These are phyloP conservation scores for Scenedesmus sp. DNA, from an alignment of 163 green algal species.

Conservation along the genomic window DNA sequence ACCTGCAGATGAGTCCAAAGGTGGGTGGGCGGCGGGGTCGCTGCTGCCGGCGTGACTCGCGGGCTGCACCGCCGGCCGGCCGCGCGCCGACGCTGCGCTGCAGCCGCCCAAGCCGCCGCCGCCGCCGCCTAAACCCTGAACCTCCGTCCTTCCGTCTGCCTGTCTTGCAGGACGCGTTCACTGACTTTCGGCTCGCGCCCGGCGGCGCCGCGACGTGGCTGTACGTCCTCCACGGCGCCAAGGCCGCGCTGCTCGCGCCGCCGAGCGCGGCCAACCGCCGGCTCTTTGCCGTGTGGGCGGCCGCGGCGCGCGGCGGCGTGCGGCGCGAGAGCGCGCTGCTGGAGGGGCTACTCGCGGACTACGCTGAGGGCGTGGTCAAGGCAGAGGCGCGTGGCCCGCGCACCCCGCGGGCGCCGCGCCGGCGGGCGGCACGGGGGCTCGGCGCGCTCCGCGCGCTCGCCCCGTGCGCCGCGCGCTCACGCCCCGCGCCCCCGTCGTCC, in stretches of 20 bases:
- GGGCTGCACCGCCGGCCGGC: too few species aligned
- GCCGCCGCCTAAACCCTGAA: too few species aligned
- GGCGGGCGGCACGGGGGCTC: not conserved
- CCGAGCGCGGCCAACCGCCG: constrained; percentile 32
- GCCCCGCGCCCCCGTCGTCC: too few species aligned
- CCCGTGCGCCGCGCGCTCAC: too few species aligned
- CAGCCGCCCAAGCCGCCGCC: too few species aligned
- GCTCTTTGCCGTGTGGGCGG: constrained; percentile 9
- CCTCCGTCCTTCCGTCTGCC: not conserved
- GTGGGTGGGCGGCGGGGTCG: too few species aligned
- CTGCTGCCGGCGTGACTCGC: too few species aligned
- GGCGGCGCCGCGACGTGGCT: constrained; percentile 32
- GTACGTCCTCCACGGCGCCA: constrained; percentile 27
- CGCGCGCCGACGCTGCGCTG: too few species aligned
- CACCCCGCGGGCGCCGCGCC: not conserved
- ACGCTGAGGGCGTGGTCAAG: constrained; percentile 18
- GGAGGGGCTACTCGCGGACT: constrained; percentile 38
- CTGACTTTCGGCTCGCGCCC: constrained; percentile 37
- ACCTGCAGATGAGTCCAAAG: constrained; percentile 39
- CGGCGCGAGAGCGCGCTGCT: constrained; percentile 11
- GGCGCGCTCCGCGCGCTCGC: too few species aligned
- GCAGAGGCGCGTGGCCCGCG: not conserved
- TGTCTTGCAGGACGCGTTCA: constrained; percentile 39
- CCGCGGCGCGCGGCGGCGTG: constrained; percentile 1
- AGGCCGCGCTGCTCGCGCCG: constrained; percentile 21